These are phyloP conservation scores for Nitzschia palea DNA, from an alignment of 108 stramenopile species.

Conservation along the genomic window DNA sequence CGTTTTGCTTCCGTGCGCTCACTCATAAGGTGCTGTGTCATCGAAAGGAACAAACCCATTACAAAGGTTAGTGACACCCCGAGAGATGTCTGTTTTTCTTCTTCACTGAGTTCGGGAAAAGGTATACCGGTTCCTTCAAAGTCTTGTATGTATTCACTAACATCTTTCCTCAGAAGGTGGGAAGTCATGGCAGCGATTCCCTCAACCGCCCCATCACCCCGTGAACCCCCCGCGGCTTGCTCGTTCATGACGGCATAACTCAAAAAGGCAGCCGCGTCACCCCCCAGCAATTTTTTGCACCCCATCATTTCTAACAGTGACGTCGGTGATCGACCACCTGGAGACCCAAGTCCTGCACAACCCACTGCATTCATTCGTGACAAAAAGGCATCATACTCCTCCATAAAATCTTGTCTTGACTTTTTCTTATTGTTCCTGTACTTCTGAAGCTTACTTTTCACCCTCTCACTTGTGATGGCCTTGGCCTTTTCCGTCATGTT, in stretches of 20 bases:
- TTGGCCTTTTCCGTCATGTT: slow-evolving; percentile 36
- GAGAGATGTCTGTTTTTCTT: slow-evolving; percentile 46
- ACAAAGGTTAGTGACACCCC: slow-evolving; percentile 43
- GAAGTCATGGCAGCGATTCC: not conserved
- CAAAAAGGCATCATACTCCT: slow-evolving; percentile 43
- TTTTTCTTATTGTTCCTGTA: slow-evolving; percentile 47
- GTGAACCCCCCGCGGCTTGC: not conserved
- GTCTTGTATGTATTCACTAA: slow-evolving; percentile 29
- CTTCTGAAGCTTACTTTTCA: slow-evolving; percentile 60
- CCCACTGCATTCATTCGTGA: not conserved
- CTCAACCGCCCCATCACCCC: not conserved
- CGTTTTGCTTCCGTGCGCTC: slow-evolving; percentile 14
- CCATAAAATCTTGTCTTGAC: slow-evolving; percentile 43
- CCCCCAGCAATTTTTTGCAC: slow-evolving; percentile 30
- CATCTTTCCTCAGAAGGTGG: slow-evolving; percentile 5
- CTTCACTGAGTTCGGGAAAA: slow-evolving; percentile 49
- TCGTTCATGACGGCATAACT: slow-evolving; percentile 43
- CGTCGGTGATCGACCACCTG: not conserved
- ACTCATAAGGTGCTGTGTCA: slow-evolving; percentile 41
- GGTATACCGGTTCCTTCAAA: slow-evolving; percentile 29
- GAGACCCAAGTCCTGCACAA: not conserved
- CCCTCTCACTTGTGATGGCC: slow-evolving; percentile 46
- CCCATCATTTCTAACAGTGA: slow-evolving; percentile 17
- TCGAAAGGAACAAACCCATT: slow-evolving; percentile 36
- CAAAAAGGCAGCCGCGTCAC: slow-evolving; percentile 46